Base-by-base conservation (phyloP, 2,329 filamentous ascomycete species). In the Xylogone sp. region DNA sequence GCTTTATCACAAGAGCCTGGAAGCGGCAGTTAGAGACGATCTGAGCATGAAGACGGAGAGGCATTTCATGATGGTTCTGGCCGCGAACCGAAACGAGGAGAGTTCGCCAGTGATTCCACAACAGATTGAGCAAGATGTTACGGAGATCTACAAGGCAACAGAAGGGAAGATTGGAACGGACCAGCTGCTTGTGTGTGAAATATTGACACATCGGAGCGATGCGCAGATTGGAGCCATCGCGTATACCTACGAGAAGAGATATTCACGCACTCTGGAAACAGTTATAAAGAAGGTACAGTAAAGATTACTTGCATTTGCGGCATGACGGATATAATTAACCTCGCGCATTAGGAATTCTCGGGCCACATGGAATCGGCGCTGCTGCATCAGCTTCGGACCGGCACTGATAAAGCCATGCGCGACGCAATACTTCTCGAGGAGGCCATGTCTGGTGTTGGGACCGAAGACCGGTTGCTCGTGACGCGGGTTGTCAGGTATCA, bases 321-420 rank as follows among this genome's bases (percentile, higher is more conserved):
- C n/a, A n/a, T n/a, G n/a, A n/a, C n/a, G n/a, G n/a, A n/a, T n/a
- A n/a, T 63, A 51, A 62, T 47, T 43, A 46, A 5, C 39, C 24
- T 27, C 12, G 34, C 13, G 27, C 31, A 53, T 8, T 54, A 85
- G 72, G 84, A 94, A 63, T 97, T 97, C 70, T 88, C 86, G 0
- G 93, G 93, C 1, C 93, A 97, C 66, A 97, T 97, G 91, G 78
- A 92, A 67, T 82, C 89, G 16, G 90, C 90, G 0, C 78, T 97
- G 1, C 71, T 94, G 21, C 84, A 84, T 66, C 90, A 96, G 68
- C 74, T 97, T n/a, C 79, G 80, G 10, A 77, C 86, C 12, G 93
- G 88, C 2, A 74, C 81, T 5, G 90, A 97, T 69, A 89, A 87
- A 58, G 90, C 89, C 53, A 87, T 89, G 77, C 86, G 90, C 58